A percentile compares a stretch with the other conserved stretches of the same genome.
These are phyloP conservation scores for Vitis hybrid DNA, from an alignment of 177 flowering plant genomes.

Conservation along the genomic window DNA sequence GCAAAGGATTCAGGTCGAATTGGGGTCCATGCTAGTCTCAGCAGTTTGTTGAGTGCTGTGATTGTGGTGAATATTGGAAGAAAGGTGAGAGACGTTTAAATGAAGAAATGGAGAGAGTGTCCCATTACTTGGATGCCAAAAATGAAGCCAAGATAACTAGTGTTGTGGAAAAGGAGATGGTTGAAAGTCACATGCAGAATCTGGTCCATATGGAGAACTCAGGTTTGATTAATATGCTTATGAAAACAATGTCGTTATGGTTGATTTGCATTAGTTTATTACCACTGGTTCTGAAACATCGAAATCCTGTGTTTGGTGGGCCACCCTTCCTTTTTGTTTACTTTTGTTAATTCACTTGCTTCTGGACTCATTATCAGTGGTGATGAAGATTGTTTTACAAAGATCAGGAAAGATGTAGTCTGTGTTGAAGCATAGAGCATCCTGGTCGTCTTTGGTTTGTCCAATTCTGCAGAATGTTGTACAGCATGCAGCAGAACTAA, in stretches of 20 bases:
- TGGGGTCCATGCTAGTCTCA: conserved; percentile 80
- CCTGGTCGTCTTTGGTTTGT: no score
- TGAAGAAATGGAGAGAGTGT: conserved; percentile 91
- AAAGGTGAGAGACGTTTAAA: conserved; percentile 83
- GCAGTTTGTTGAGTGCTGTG: conserved; percentile 82
- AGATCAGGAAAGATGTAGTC: no score
- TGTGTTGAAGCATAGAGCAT: no score
- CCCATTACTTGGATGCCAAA: conserved; percentile 72
- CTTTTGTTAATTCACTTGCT: no score
- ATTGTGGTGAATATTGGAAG: conserved; percentile 85
- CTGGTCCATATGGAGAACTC: conserved; percentile 89
- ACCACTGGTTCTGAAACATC: no score
- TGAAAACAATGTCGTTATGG: conserved; percentile 24
- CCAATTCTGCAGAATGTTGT: no score
- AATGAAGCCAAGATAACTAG: conserved; percentile 77
- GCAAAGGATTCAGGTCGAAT: conserved; percentile 49
- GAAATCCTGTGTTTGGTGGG: no score
- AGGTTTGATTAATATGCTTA: conserved; percentile 80
- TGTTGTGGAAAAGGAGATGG: conserved; percentile 94
- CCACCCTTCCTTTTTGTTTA: no score
- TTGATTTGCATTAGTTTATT: no score
- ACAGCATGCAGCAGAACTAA: no score
- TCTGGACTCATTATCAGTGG: no score
- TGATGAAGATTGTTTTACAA: no score
- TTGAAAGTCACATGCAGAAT: conserved; percentile 79